Evolutionary conservation across 169 alveolate species (phyloP), one percentile per base, ranked within the genome.

Genomic region (Babesia divergens): DNA sequence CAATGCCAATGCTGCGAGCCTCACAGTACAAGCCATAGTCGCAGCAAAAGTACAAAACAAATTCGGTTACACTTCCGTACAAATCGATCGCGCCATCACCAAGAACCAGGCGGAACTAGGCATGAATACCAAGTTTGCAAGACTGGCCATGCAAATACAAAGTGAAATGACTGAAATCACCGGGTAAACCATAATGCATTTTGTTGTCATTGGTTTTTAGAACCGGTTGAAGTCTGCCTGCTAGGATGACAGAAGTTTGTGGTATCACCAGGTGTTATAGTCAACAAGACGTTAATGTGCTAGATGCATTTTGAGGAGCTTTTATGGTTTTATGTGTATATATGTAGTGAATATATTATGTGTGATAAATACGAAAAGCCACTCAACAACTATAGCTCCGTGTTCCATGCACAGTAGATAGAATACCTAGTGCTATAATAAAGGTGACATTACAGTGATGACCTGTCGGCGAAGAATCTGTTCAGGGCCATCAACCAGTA

Each of bases 11-110:
- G 82, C 90, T 35, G 70, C 87, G 65, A 89, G 92, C 50, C 59
- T 76, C 53, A 79, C 92, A 4, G 91, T 89, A 28, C 95, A 91
- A 55, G 90, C 93, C 22, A 83, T 90, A 53, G 83, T 91, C n/a
- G 89, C 92, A n/a, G 90, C 95, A 40, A 89, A 83, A 54, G 95
- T 91, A 34, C 91, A 91, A 71, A 81, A 76, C n/a, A 85, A 86
- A 65, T 91, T 91, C 56, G 85, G 86, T 32, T 85, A 81, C 70
- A 91, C 89, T 24, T 85, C 93, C 47, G 90, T 83, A 49, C 90
- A 84, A n/a, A 84, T 91, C 32, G 95, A 91, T 59, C 70, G 90
- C 11, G 89, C 94, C 31, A 84, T 91, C 71, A 81, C 86, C 29
- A 83, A 55, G 49, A 82, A 86, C 75, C 92, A 86, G 79, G 83